phyloP scores from a whole-genome alignment of 495 filamentous ascomycete species.

The Hapsidospora chrysogenum region DNA sequence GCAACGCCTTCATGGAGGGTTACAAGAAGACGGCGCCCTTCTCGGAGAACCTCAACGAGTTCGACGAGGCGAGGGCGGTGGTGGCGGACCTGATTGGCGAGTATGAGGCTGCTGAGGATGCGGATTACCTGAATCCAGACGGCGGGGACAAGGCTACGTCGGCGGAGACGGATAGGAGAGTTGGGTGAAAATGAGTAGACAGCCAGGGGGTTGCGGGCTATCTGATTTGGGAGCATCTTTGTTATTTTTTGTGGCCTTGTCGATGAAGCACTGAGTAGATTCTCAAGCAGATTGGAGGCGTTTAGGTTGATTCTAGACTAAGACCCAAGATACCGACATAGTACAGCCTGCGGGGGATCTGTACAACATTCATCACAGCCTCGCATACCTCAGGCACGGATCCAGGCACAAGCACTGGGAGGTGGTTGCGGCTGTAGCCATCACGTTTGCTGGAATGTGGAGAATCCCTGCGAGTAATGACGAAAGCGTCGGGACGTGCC shows the following conservation, averaged over 20 bases:
- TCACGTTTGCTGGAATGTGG: no score
- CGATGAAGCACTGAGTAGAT: background rate
- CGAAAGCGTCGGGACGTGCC: no score
- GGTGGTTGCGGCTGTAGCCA: no score
- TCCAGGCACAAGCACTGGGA: no score
- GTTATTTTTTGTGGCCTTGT: background rate
- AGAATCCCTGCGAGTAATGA: no score
- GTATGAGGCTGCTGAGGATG: conserved; percentile 88
- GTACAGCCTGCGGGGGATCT: no score
- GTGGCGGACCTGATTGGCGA: conserved; percentile 78
- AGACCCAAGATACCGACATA: no score
- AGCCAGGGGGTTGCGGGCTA: background rate
- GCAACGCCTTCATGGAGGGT: conserved; percentile 87
- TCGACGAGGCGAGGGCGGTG: conserved; percentile 83
- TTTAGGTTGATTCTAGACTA: no score
- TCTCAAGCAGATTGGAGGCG: no score
- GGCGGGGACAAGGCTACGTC: conserved; percentile 28
- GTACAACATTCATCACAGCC: no score
- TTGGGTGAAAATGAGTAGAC: conserved; percentile 7
- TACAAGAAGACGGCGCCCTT: conserved; percentile 94
- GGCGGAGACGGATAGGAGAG: conserved; percentile 27
- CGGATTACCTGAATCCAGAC: conserved; percentile 67
- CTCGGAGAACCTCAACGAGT: conserved; percentile 76
- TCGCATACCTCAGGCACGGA: no score
- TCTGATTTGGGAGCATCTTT: no score